phyloP scores from a whole-genome alignment of 495 filamentous ascomycete species.

The Aspergillus diversus region DNA sequence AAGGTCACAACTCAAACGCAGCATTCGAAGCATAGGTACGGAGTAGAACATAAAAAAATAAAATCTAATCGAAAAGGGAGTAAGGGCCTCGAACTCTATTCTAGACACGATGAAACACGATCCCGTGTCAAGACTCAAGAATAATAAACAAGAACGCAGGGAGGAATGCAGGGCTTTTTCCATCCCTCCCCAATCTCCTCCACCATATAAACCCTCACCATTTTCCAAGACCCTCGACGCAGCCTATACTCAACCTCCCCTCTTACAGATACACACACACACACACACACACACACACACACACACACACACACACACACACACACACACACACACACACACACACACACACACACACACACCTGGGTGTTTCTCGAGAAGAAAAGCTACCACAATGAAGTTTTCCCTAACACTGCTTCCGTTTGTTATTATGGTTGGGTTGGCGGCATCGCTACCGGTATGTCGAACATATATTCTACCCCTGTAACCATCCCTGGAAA shows the following conservation, averaged over 20 bases:
- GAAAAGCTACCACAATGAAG: slow-evolving; percentile 18
- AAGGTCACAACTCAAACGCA: no score
- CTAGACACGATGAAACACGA: no score
- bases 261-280: background rate
- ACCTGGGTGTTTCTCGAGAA: background rate
- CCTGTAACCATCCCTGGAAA: background rate
- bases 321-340: background rate
- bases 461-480: background rate
- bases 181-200: no score
- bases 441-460: slow-evolving; percentile 22
- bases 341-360: background rate
- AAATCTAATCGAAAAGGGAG: no score
- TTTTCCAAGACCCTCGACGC: background rate
- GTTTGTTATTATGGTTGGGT: slow-evolving; percentile 8
- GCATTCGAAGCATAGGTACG: no score
- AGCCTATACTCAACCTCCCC: background rate
- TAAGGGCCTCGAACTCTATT: no score
- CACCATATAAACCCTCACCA: no score
- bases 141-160: background rate
- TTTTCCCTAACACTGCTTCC: slow-evolving; percentile 14
- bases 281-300: background rate
- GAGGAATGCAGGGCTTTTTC: background rate
- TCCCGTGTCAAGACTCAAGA: no score
- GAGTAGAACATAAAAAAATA: no score
- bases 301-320: background rate